Conservation (phyloP, 2,329 filamentous ascomycete species). For the Metarhizium album region DNA sequence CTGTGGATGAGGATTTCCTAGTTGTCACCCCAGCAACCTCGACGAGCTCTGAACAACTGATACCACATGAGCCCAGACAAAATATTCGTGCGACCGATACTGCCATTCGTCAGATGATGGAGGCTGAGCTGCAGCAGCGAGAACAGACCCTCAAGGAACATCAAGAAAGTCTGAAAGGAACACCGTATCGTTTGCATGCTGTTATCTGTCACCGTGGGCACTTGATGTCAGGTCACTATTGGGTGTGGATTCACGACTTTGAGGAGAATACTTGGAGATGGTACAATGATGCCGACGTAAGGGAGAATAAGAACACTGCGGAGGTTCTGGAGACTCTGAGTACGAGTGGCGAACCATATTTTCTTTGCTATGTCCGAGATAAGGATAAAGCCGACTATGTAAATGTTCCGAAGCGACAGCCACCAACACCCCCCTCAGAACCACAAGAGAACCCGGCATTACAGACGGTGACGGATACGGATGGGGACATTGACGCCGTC, state of each 20-base stretch:
- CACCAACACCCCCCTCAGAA: constrained; percentile 9
- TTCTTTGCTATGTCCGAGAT: constrained; percentile 72
- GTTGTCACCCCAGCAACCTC: constrained; percentile 14
- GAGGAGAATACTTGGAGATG: constrained; percentile 72
- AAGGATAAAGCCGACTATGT: constrained; percentile 46
- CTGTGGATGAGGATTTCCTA: constrained; percentile 25
- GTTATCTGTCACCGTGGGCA: constrained; percentile 83
- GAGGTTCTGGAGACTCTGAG: constrained; percentile 61
- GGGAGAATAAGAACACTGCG: constrained; percentile 50
- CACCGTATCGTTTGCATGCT: constrained; percentile 76
- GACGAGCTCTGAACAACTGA: not conserved
- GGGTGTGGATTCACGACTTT: constrained; percentile 93
- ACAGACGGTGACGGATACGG: constrained; percentile 10
- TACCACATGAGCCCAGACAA: constrained; percentile 7
- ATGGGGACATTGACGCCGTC: constrained; percentile 14
- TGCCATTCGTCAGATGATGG: constrained; percentile 32
- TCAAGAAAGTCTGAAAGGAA: constrained; percentile 42
- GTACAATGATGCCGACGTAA: constrained; percentile 85
- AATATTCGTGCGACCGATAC: constrained; percentile 15
- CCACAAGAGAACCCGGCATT: constrained; percentile 3
- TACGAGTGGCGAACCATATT: constrained; percentile 66
- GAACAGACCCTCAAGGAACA: constrained; percentile 17
- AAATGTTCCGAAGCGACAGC: constrained; percentile 31
- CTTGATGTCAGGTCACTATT: constrained; percentile 77
- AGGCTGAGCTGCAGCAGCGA: constrained; percentile 26